Conservation (phyloP, 345 rosid genomes). For the Euphorbia peplus region DNA sequence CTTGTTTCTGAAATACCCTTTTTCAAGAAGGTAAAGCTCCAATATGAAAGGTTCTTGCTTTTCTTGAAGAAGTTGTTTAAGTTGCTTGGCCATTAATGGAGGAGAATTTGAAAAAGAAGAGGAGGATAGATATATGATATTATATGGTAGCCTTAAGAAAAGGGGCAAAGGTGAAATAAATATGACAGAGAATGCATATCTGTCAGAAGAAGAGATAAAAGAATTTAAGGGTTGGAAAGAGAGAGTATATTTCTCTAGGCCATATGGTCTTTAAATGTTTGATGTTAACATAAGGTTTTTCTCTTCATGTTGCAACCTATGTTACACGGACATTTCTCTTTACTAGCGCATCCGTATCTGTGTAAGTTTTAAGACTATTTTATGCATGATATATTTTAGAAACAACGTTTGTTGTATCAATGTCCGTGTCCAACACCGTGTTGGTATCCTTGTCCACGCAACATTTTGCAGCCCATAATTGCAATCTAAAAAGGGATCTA, state of each 20-base stretch:
- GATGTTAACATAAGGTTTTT: neutral
- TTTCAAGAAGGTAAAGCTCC: conserved; percentile 42
- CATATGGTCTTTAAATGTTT: conserved; percentile 7
- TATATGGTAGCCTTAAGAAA: too few species aligned
- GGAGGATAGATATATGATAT: too few species aligned
- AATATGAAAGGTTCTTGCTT: conserved; percentile 58
- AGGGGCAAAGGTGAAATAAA: conserved; percentile 23
- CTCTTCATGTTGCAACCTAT: conserved; percentile 10
- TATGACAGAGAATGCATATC: conserved; percentile 28
- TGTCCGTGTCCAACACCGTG: too few species aligned
- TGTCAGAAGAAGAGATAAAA: conserved; percentile 24
- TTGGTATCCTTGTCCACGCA: too few species aligned
- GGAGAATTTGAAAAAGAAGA: conserved; percentile 16
- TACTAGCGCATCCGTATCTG: too few species aligned
- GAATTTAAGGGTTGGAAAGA: conserved; percentile 19
- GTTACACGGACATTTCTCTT: too few species aligned
- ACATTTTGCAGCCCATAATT: too few species aligned
- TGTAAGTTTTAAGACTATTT: too few species aligned
- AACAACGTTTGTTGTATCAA: too few species aligned
- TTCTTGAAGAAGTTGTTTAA: conserved; percentile 49
- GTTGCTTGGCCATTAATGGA: conserved; percentile 29
- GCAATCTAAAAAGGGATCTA: too few species aligned
- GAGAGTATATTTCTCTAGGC: conserved; percentile 11
- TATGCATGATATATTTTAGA: too few species aligned
- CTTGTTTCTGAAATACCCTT: conserved; percentile 27